Conservation (phyloP, 768 basidiomycete species). For the Pisolithus marmoratus region DNA sequence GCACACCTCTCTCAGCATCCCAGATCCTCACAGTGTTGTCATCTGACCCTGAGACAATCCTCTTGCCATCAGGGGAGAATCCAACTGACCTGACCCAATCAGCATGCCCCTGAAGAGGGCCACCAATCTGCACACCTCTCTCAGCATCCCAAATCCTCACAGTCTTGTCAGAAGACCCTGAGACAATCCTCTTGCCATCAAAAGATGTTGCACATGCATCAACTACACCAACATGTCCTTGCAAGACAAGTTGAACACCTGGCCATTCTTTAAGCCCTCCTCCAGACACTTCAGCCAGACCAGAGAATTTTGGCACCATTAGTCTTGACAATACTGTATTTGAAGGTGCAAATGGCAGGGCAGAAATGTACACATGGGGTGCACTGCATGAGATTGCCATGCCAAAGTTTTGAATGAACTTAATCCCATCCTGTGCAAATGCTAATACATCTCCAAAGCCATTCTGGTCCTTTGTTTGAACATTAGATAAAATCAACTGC, state of each 20-base stretch:
- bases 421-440: slow-evolving; percentile 1
- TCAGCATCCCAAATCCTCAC: slow-evolving; percentile 1
- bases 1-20: neutral
- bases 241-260: neutral
- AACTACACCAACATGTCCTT: neutral
- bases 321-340: slow-evolving; percentile 14
- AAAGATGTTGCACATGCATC: neutral
- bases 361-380: slow-evolving; percentile 22
- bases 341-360: slow-evolving; percentile 16
- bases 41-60: neutral
- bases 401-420: slow-evolving; percentile 11
- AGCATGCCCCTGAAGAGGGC: neutral
- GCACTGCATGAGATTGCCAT: slow-evolving; percentile 8
- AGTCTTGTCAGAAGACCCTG: neutral
- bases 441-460: too few species aligned
- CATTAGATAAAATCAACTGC: too few species aligned
- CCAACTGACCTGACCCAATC: neutral
- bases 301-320: neutral
- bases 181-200: neutral
- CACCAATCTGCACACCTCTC: neutral
- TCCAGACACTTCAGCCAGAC: neutral
- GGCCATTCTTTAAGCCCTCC: neutral
- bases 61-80: neutral
- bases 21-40: neutral
- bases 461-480: too few species aligned